These are phyloP conservation scores for Cryptosporidium sp. DNA, from an alignment of 169 alveolate genomes.

Conservation along the genomic window DNA sequence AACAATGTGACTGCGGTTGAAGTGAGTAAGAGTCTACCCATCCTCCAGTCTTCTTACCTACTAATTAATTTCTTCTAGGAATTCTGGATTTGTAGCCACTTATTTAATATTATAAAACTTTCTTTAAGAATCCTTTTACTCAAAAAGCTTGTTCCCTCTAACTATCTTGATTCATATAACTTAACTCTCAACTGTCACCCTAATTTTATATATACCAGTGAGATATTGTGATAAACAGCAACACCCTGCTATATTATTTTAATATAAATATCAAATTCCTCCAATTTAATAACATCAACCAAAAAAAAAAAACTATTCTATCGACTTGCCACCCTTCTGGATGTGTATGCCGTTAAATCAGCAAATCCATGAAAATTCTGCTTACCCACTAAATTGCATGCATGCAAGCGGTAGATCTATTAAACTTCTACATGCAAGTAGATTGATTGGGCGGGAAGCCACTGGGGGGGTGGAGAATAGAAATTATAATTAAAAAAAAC, in stretches of 20 bases:
- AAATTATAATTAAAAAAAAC: no score
- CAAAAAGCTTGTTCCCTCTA: not conserved
- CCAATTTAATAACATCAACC: not conserved
- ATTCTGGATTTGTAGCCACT: no score
- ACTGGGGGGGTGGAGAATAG: no score
- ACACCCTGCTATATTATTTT: not conserved
- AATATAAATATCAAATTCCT: not conserved
- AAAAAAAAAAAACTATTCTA: not conserved
- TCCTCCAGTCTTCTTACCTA: constrained; percentile 3
- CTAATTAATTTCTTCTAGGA: not conserved
- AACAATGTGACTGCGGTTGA: not conserved
- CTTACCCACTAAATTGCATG: constrained; percentile 12
- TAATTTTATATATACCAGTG: no score
- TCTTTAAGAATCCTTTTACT: no score
- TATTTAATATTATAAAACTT: no score
- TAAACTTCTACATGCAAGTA: constrained; percentile 26
- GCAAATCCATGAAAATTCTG: constrained; percentile 7
- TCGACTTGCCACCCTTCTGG: not conserved
- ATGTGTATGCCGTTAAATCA: constrained; percentile 6
- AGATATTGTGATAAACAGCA: no score
- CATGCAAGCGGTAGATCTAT: constrained; percentile 58
- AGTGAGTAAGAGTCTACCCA: constrained; percentile 13
- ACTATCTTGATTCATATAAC: not conserved
- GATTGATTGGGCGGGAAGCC: constrained; percentile 10
- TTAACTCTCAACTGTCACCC: no score